A percentile compares a stretch with the other conserved stretches of the same genome.
These are phyloP conservation scores for Megacollybia marginata DNA, from an alignment of 768 basidiomycete species.

Conservation along the genomic window DNA sequence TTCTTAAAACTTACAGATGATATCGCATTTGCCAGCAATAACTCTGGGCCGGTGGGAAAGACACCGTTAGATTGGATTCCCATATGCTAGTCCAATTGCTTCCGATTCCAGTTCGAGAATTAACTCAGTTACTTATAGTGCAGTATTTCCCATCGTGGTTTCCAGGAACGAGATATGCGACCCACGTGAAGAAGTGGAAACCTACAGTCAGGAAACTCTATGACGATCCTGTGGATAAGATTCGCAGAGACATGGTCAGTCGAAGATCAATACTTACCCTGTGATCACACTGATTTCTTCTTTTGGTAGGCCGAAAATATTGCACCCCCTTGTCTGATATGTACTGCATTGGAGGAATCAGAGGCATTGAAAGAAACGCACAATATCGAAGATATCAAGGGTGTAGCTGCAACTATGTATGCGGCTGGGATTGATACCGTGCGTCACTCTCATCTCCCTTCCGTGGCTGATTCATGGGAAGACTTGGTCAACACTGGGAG, in stretches of 20 bases:
- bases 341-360: too few relatives aligned
- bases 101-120: not conserved
- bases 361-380: too few relatives aligned
- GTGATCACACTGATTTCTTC: conserved; percentile 1
- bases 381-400: too few relatives aligned
- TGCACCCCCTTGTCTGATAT: conserved; percentile 19
- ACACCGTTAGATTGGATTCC: too few relatives aligned
- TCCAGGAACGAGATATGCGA: conserved; percentile 17
- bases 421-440: conserved; percentile 32
- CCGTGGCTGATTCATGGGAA: conserved; percentile 8
- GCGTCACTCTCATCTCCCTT: conserved; percentile 6
- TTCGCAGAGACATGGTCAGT: too few relatives aligned
- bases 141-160: too few relatives aligned
- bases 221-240: too few relatives aligned
- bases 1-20: conserved; percentile 27
- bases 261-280: conserved; percentile 20
- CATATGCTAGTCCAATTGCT: not conserved
- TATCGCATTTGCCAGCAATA: conserved; percentile 15
- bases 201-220: conserved; percentile 12
- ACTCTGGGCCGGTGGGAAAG: conserved; percentile 5
- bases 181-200: conserved; percentile 12
- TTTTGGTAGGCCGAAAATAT: conserved; percentile 14
- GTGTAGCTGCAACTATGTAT: conserved; percentile 13
- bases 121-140: too few relatives aligned
- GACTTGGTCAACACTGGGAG: conserved; percentile 22